Conservation (phyloP, 495 filamentous ascomycete species). For the Daldinia loculata region DNA sequence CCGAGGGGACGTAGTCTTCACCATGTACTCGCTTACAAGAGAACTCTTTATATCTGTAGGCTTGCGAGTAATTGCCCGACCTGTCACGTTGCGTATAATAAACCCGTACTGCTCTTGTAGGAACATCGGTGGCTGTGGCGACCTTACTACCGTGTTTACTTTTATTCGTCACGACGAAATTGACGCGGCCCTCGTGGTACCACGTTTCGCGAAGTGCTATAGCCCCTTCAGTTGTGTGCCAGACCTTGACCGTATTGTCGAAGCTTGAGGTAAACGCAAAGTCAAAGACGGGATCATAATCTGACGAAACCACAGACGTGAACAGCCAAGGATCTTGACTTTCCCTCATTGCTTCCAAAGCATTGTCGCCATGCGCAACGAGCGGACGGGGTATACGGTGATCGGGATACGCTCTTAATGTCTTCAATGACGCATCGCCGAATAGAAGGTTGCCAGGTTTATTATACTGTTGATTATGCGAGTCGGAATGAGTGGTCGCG, state of each 20-base stretch:
- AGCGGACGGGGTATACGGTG: constrained; percentile 70
- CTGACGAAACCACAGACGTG: constrained; percentile 77
- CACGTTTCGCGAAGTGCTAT: constrained; percentile 61
- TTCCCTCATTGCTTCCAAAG: constrained; percentile 64
- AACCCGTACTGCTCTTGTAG: constrained; percentile 58
- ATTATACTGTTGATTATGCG: constrained; percentile 85
- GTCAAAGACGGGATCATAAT: constrained; percentile 67
- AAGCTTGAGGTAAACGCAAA: constrained; percentile 81
- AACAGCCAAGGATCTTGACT: constrained; percentile 75
- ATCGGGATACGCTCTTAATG: constrained; percentile 71
- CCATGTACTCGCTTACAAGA: constrained; percentile 60
- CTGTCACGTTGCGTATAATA: constrained; percentile 39
- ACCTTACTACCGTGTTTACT: constrained; percentile 51
- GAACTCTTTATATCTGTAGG: constrained; percentile 48
- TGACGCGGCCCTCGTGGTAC: constrained; percentile 71
- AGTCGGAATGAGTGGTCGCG: constrained; percentile 76
- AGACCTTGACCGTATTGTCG: constrained; percentile 81
- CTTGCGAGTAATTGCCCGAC: background rate
- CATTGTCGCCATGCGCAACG: constrained; percentile 61
- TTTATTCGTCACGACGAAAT: constrained; percentile 71
- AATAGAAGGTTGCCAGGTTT: constrained; percentile 77
- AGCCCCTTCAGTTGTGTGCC: constrained; percentile 60
- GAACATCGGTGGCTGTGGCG: constrained; percentile 62
- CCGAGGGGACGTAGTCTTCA: constrained; percentile 53
- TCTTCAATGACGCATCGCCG: constrained; percentile 65